Conservation (phyloP, 2,329 filamentous ascomycete species). For the Trichocomaceae sp. region DNA sequence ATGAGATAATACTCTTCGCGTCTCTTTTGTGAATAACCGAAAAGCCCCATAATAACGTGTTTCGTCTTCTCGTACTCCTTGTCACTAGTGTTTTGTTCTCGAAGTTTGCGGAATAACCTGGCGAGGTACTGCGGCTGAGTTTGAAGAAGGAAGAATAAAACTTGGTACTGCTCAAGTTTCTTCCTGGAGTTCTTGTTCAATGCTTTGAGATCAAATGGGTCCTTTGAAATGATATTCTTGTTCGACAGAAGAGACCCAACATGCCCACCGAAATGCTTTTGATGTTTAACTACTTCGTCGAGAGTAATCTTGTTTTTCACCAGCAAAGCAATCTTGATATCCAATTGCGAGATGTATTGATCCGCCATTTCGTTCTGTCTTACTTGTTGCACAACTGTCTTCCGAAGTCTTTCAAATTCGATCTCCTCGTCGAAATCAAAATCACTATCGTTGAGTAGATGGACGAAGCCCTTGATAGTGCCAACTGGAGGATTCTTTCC, state of each 20-base stretch:
- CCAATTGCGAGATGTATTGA: slow-evolving; percentile 95
- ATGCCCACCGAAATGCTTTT: slow-evolving; percentile 90
- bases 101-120: slow-evolving; percentile 73
- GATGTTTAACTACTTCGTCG: slow-evolving; percentile 94
- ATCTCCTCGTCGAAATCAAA: slow-evolving; percentile 99
- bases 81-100: slow-evolving; percentile 77
- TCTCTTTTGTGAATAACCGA: slow-evolving; percentile 94
- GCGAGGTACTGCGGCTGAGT: slow-evolving; percentile 94
- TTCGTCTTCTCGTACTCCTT: slow-evolving; percentile 91
- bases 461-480: slow-evolving; percentile 96
- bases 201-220: slow-evolving; percentile 93
- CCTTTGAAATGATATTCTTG: slow-evolving; percentile 77
- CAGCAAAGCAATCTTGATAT: slow-evolving; percentile 96
- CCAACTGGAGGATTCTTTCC: slow-evolving; percentile 96
- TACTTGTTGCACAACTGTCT: slow-evolving; percentile 95
- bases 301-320: slow-evolving; percentile 99
- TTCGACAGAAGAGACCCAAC: slow-evolving; percentile 79
- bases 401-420: slow-evolving; percentile 88
- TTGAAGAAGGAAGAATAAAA: slow-evolving; percentile 94
- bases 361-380: slow-evolving; percentile 95
- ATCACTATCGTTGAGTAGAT: slow-evolving; percentile 94
- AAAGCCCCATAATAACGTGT: slow-evolving; percentile 89
- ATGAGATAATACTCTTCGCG: slow-evolving; percentile 95
- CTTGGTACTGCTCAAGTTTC: slow-evolving; percentile 94
- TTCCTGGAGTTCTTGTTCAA: slow-evolving; percentile 93